These are phyloP conservation scores for Astragalus membranaceus DNA, from an alignment of 306 rosid genomes.

Conservation along the genomic window DNA sequence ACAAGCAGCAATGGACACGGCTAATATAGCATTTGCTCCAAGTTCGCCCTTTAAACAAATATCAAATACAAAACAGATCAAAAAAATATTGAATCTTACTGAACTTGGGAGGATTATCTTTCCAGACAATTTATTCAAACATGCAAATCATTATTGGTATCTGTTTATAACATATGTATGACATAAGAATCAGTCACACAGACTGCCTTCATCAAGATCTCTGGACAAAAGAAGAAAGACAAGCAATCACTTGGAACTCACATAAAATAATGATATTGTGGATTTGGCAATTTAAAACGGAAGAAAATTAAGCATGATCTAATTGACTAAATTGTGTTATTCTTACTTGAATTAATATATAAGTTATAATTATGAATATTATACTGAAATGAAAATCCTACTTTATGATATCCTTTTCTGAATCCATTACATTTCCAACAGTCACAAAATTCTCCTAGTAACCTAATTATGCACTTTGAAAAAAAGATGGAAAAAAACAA, in stretches of 20 bases:
- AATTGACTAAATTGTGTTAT: neutral
- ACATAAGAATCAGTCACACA: neutral
- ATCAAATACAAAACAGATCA: neutral
- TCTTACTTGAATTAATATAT: neutral
- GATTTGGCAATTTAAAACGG: neutral
- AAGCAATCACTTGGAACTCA: neutral
- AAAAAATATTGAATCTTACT: neutral
- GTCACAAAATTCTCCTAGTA: neutral
- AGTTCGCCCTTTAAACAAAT: constrained; percentile 58
- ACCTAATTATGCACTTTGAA: neutral
- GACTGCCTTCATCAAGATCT: constrained; percentile 3
- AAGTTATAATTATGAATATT: neutral
- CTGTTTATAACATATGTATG: neutral
- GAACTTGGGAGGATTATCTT: neutral
- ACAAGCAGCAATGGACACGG: constrained; percentile 92
- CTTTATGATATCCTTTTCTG: neutral
- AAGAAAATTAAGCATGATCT: neutral
- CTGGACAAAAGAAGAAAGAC: neutral
- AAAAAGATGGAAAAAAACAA: neutral
- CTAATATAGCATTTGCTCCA: constrained; percentile 86
- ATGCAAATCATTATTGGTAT: neutral
- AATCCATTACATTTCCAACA: neutral
- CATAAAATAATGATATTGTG: neutral
- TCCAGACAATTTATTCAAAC: neutral
- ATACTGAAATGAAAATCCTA: neutral